Evolutionary conservation across 1,139 yeast genomes (phyloP), one percentile per base, ranked within the genome.

Genomic region (Yamadazyma jaroonii): DNA sequence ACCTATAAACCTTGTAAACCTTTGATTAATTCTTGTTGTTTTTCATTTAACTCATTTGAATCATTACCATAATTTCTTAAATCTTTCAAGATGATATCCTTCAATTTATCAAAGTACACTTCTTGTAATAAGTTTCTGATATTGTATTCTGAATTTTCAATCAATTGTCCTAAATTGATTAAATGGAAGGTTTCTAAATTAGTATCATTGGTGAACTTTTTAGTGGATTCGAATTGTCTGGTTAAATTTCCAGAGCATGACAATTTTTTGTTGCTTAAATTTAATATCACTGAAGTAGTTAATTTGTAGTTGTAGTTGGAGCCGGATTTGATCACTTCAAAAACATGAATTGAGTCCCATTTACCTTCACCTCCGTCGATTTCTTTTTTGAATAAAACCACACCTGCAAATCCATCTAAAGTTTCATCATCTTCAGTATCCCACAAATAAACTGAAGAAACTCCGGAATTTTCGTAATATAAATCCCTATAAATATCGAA

Each of bases 331-430:
- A 74, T 72, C 9, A 84, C 86, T 60, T 92, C 97, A 51, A 92
- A 77, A 17, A 92, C 97, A 58, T 92, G 97, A 48, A 89, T 84
- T 36, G 92, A 80, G 59, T 90, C 96, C 97, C 97, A 90, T 37
- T 76, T 73, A 11, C 90, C 89, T 12, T 67, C 56, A 28, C 61
- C 62, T 40, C 67, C 65, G 32, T 72, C 79, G 25, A 74, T 70
- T 39, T 74, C 71, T 61, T 92, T 92, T 64, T 90, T 87, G 55
- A 92, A 73, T 45, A 92, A 69, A 10, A 83, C 90, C 7, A 89
- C 97, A 9, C 98, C 98, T 2, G 97, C 97, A 67, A 92, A 88
- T 1, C 74, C 74, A 14, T 58, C 61, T 44, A 69, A 61, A 9
- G 56, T 54, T 7, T 31, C 33, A 29, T 70, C 79, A 31, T 79